phyloP scores from a whole-genome alignment of 208 protist species.

The Wallacemonas collosoma region DNA sequence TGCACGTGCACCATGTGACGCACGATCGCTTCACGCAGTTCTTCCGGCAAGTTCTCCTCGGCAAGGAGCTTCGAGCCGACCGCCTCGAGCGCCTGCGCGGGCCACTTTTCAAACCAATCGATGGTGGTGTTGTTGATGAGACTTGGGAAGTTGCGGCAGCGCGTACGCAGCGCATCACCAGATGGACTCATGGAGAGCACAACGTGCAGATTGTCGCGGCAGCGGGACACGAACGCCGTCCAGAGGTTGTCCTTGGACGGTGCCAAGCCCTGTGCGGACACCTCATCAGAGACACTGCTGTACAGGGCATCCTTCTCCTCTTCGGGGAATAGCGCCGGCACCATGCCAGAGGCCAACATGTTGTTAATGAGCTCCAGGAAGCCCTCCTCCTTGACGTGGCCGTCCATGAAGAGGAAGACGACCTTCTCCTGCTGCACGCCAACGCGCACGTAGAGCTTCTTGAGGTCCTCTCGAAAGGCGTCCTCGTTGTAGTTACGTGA shows the following conservation, averaged over 20 bases:
- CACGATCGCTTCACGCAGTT: constrained; percentile 85
- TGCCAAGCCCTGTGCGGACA: constrained; percentile 76
- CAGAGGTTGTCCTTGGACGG: constrained; percentile 97
- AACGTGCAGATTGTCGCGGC: constrained; percentile 98
- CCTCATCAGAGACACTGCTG: constrained; percentile 89
- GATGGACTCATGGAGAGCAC: constrained; percentile 98
- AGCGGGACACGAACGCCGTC: constrained; percentile 97
- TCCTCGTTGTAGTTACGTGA: constrained; percentile 97
- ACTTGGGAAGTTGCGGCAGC: constrained; percentile 98
- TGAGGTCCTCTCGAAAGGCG: constrained; percentile 98
- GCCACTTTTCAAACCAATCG: constrained; percentile 99
- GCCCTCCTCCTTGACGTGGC: constrained; percentile 97
- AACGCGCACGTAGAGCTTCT: constrained; percentile 94
- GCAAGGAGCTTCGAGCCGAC: constrained; percentile 90
- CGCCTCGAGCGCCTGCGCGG: constrained; percentile 95
- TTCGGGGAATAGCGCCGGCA: constrained; percentile 98
- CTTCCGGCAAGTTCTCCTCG: constrained; percentile 90
- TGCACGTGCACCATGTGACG: constrained; percentile 98
- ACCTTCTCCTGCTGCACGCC: constrained; percentile 92
- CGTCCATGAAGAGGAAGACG: constrained; percentile 99
- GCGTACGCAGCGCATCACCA: constrained; percentile 94
- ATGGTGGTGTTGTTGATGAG: constrained; percentile 99
- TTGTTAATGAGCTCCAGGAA: constrained; percentile 99
- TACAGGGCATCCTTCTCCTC: constrained; percentile 98
- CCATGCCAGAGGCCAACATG: constrained; percentile 98